Percentiles rank a stretch among this genome's conserved stretches.
These are phyloP conservation scores for Verruconis gallopava DNA, from an alignment of 2,329 filamentous ascomycete species.

Conservation along the genomic window DNA sequence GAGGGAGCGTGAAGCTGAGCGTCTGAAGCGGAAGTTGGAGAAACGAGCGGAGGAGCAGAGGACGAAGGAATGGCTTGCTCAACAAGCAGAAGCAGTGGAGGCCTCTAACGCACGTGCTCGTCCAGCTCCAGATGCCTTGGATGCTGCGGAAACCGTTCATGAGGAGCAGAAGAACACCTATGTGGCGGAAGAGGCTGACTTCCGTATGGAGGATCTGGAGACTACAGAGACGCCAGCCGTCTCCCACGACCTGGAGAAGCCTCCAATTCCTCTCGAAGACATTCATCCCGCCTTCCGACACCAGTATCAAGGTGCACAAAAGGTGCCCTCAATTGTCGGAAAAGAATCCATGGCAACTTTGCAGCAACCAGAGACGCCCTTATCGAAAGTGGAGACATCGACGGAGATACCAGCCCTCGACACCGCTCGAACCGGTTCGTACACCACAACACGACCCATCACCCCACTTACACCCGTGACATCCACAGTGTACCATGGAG, in stretches of 20 bases:
- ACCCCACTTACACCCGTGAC: background rate
- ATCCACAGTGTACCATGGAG: conserved; percentile 3
- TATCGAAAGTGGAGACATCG: conserved; percentile 2
- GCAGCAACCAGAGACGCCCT: conserved; percentile 5
- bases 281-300: background rate
- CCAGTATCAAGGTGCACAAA: background rate
- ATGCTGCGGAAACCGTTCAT: background rate
- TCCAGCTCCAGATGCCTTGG: background rate
- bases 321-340: too few species aligned
- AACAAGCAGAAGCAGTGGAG: background rate
- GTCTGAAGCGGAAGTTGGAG: conserved; percentile 49
- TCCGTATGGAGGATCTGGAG: conserved; percentile 7
- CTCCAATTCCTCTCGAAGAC: background rate
- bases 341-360: too few species aligned
- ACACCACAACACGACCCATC: background rate
- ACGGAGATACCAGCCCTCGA: conserved; percentile 3
- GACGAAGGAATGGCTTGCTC: background rate
- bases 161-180: background rate
- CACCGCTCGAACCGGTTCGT: background rate
- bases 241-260: background rate
- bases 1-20: conserved; percentile 53
- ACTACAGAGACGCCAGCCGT: too few species aligned
- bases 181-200: conserved; percentile 5
- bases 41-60: background rate
- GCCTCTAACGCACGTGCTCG: background rate